Evolutionary conservation across 176 grass and related monocot genomes (phyloP).

Genomic region (Oryza glaberrima): DNA sequence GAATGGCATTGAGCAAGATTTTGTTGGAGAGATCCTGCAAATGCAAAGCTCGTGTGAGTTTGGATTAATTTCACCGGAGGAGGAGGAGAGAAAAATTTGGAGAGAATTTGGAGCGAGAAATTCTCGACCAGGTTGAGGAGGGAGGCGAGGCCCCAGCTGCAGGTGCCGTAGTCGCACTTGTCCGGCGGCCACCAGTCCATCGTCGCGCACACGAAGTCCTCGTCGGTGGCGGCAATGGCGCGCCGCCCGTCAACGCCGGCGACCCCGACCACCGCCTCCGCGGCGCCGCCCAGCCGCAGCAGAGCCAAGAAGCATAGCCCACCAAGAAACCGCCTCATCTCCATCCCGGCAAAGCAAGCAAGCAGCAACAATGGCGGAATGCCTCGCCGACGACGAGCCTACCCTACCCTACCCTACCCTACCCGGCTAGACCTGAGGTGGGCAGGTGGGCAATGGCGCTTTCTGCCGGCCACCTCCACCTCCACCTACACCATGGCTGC

Average conservation of each 20-base stretch:
- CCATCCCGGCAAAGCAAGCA: neutral
- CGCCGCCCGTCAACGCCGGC: slow-evolving; percentile 50
- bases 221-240: slow-evolving; percentile 67
- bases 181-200: slow-evolving; percentile 99
- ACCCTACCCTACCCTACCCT: neutral
- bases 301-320: slow-evolving; percentile 51
- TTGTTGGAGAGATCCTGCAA: slow-evolving; percentile 85
- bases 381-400: too few species aligned
- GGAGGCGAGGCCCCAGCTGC: slow-evolving; percentile 75
- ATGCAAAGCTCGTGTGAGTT: neutral
- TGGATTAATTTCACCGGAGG: neutral
- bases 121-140: slow-evolving; percentile 74
- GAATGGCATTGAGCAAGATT: slow-evolving; percentile 75
- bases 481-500: slow-evolving; percentile 38
- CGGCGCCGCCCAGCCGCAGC: slow-evolving; percentile 24
- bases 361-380: neutral
- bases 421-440: neutral
- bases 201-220: slow-evolving; percentile 88
- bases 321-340: slow-evolving; percentile 20
- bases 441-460: neutral
- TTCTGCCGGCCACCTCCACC: slow-evolving; percentile 37
- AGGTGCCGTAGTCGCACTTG: slow-evolving; percentile 97
- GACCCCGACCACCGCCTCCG: slow-evolving; percentile 12
- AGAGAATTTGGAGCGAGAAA: neutral
- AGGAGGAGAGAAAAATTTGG: neutral